Conservation (phyloP, 23 red algal genomes). For the Gracilaria gracilis region DNA sequence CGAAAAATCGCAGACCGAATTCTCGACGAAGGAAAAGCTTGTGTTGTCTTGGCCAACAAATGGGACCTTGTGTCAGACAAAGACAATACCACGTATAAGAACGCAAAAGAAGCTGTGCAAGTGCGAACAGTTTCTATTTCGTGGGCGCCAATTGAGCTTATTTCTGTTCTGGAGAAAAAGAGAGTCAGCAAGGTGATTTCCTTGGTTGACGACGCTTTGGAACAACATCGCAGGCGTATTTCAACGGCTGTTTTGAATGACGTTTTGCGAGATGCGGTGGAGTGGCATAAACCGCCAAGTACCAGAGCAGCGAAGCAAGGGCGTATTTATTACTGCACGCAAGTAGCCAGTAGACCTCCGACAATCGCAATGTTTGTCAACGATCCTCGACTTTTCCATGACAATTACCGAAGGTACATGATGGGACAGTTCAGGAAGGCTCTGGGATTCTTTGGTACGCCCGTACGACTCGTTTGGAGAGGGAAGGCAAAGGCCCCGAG, state of each 20-base stretch:
- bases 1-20: constrained; percentile 94
- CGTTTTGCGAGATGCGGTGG: constrained; percentile 84
- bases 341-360: constrained; percentile 89
- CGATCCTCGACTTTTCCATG: constrained; percentile 86
- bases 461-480: constrained; percentile 91
- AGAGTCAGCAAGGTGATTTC: constrained; percentile 60
- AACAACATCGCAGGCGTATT: constrained; percentile 86
- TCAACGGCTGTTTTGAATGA: constrained; percentile 94
- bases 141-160: constrained; percentile 86
- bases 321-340: constrained; percentile 96
- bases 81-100: constrained; percentile 80
- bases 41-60: constrained; percentile 95
- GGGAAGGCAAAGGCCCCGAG: constrained; percentile 71
- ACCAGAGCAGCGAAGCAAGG: constrained; percentile 80
- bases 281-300: constrained; percentile 90
- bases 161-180: constrained; percentile 81
- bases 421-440: constrained; percentile 83
- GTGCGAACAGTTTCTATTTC: constrained; percentile 71
- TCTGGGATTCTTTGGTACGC: constrained; percentile 90
- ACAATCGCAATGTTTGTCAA: constrained; percentile 99
- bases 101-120: constrained; percentile 52
- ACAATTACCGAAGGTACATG: constrained; percentile 92
- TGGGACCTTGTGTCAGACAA: constrained; percentile 92
- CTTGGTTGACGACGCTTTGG: constrained; percentile 80
- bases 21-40: constrained; percentile 85